Conservation (phyloP, 1,284 basidiomycete genomes). For the Meripilus lineatus region DNA sequence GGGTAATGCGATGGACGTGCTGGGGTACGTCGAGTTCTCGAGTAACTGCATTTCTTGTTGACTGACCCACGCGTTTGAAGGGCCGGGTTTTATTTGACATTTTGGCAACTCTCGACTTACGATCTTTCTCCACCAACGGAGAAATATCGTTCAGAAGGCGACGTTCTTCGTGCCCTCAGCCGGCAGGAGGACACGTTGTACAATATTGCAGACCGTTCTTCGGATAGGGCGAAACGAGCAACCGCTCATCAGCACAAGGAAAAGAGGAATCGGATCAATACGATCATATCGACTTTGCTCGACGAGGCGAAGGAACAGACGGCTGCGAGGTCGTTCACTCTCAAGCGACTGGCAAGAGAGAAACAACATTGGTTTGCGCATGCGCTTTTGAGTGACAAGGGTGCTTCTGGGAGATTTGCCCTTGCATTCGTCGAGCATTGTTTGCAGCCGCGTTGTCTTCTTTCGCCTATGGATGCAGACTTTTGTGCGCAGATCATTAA, state of each 20-base stretch:
- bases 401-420: not conserved
- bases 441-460: slow-evolving; percentile 84
- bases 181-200: slow-evolving; percentile 58
- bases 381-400: slow-evolving; percentile 35
- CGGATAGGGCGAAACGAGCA: slow-evolving; percentile 51
- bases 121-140: slow-evolving; percentile 74
- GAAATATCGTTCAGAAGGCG: slow-evolving; percentile 67
- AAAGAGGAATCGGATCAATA: slow-evolving; percentile 58
- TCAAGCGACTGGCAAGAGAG: slow-evolving; percentile 76
- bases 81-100: slow-evolving; percentile 86
- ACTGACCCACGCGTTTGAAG: slow-evolving; percentile 36
- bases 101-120: slow-evolving; percentile 91
- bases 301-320: slow-evolving; percentile 78
- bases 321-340: slow-evolving; percentile 63
- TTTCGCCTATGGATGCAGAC: slow-evolving; percentile 95
- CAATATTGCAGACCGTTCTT: slow-evolving; percentile 57
- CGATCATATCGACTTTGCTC: slow-evolving; percentile 47
- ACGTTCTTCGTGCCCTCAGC: slow-evolving; percentile 51
- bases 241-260: slow-evolving; percentile 53
- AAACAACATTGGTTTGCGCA: slow-evolving; percentile 87
- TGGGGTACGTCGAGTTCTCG: slow-evolving; percentile 53
- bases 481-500: slow-evolving; percentile 92
- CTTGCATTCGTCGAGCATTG: slow-evolving; percentile 79
- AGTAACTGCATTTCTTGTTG: slow-evolving; percentile 5
- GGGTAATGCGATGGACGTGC: slow-evolving; percentile 52